Percentiles rank a stretch among this genome's conserved stretches.
Conservation (phyloP, 2,329 filamentous ascomycete genomes). For the Fusarium sp. region DNA sequence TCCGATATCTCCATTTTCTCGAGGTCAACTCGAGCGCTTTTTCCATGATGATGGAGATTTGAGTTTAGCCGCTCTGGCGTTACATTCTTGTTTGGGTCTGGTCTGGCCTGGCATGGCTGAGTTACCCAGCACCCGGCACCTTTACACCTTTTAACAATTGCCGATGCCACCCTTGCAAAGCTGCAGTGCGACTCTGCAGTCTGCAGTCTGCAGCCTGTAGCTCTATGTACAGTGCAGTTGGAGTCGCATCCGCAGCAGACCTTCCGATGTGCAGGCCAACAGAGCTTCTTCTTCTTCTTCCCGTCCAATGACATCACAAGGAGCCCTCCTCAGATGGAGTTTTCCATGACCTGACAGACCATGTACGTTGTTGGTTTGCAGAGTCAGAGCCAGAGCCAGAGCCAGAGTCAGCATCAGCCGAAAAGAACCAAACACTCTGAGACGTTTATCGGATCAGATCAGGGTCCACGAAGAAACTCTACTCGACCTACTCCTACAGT, state of each 20-base stretch:
- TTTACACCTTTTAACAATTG: background rate
- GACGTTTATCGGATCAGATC: slow-evolving; percentile 15
- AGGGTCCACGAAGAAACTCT: slow-evolving; percentile 8
- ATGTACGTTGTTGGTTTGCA: background rate
- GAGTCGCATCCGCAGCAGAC: background rate
- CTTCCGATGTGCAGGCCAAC: background rate
- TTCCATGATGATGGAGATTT: background rate
- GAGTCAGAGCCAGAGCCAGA: background rate
- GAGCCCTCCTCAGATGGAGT: background rate
- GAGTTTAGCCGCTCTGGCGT: background rate
- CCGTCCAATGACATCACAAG: slow-evolving; percentile 26
- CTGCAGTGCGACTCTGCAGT: background rate
- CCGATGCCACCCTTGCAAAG: slow-evolving; percentile 1
- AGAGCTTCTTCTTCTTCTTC: background rate
- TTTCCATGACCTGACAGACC: background rate
- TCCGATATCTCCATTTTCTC: background rate
- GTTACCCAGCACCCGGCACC: background rate
- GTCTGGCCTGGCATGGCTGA: background rate
- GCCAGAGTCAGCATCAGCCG: background rate
- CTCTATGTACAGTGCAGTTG: background rate
- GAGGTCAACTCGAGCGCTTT: background rate
- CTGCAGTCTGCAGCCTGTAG: background rate
- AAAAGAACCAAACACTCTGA: background rate
- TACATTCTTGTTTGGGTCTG: background rate
- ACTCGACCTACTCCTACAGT: background rate